Percentiles rank a stretch among this genome's conserved stretches.
These are phyloP conservation scores for Camelina sativa DNA, from an alignment of 345 rosid species.

Conservation along the genomic window DNA sequence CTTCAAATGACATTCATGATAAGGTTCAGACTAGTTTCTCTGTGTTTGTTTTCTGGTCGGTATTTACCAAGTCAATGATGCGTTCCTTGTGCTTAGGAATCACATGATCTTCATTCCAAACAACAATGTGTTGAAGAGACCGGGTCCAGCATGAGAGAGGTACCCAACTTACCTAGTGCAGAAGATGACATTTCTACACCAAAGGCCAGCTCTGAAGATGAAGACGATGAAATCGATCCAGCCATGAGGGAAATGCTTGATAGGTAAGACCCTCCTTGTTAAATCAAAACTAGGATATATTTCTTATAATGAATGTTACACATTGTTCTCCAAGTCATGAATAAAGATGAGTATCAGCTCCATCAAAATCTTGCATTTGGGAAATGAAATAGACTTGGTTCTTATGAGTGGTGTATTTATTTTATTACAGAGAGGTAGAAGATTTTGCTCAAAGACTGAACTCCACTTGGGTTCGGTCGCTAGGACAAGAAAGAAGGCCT, in stretches of 20 bases:
- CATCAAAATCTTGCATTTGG: neutral
- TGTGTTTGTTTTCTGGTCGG: constrained; percentile 18
- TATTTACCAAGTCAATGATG: constrained; percentile 29
- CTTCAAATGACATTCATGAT: constrained; percentile 44
- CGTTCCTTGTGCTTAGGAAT: constrained; percentile 51
- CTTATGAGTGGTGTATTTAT: constrained; percentile 22
- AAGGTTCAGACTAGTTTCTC: constrained; percentile 49
- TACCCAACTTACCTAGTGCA: constrained; percentile 48
- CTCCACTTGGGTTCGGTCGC: constrained; percentile 70
- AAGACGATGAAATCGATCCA: constrained; percentile 88
- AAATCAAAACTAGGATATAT: neutral
- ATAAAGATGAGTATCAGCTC: neutral
- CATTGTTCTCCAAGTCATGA: constrained; percentile 8
- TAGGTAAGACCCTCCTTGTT: constrained; percentile 54
- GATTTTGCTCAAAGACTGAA: constrained; percentile 90
- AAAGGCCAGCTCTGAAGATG: constrained; percentile 56
- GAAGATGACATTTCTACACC: constrained; percentile 50
- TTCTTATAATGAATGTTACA: neutral
- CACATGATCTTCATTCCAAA: constrained; percentile 42
- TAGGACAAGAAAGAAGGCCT: constrained; percentile 66
- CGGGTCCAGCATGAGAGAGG: constrained; percentile 47
- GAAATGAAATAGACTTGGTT: constrained; percentile 19
- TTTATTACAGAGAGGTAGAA: constrained; percentile 72
- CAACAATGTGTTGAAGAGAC: constrained; percentile 46
- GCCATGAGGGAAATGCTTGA: constrained; percentile 80